These are phyloP conservation scores for Daedaleopsis nitida DNA, from an alignment of 768 basidiomycete genomes.

Conservation along the genomic window DNA sequence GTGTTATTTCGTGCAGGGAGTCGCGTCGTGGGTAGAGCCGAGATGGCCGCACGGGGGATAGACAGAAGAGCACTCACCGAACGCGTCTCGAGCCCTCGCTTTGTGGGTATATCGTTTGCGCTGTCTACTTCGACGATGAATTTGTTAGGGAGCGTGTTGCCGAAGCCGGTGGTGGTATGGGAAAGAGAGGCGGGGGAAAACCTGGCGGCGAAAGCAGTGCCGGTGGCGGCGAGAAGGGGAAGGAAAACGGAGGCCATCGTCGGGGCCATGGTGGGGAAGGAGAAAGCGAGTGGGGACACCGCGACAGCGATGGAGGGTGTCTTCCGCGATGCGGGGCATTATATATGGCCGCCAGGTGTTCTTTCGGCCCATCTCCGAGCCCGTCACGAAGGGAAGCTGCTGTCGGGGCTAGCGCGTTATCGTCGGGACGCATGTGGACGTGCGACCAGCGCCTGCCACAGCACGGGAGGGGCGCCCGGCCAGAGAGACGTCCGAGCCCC, in stretches of 20 bases:
- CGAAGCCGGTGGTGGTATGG: constrained; percentile 9
- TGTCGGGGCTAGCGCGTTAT: no score
- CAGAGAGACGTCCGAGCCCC: no score
- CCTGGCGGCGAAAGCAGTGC: constrained; percentile 1
- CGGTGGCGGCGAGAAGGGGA: constrained; percentile 2
- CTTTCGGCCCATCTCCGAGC: no score
- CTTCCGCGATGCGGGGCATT: no score
- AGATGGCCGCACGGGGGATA: no score
- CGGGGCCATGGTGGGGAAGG: constrained; percentile 1
- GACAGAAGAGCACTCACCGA: constrained; percentile 15
- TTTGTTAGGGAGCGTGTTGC: constrained; percentile 38
- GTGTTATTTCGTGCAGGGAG: background rate
- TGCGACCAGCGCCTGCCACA: no score
- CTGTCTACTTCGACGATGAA: constrained; percentile 46
- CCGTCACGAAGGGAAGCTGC: no score
- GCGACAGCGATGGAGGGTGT: background rate
- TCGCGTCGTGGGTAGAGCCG: background rate
- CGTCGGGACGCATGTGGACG: no score
- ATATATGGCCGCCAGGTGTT: no score
- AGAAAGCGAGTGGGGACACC: background rate
- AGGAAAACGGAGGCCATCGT: constrained; percentile 7
- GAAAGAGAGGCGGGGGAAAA: constrained; percentile 24
- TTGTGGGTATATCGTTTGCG: constrained; percentile 26
- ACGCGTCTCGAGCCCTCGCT: constrained; percentile 24
- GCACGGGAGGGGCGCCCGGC: no score